Evolutionary conservation across 306 rosid species (phyloP), one percentile per base, ranked within the genome.

Genomic region (Nissolia schottii): DNA sequence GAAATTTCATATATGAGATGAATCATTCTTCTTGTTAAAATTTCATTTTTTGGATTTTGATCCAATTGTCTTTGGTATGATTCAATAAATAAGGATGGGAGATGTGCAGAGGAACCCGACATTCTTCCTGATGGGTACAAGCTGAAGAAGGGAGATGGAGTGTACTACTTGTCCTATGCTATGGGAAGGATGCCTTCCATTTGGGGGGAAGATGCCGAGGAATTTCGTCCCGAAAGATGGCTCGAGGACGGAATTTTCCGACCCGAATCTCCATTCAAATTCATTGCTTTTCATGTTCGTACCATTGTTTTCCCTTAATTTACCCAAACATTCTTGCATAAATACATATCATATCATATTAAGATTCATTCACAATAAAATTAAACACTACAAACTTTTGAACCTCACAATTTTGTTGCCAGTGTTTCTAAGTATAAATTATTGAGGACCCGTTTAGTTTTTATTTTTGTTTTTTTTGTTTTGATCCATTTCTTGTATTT

Each of bases 151-250:
- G 94, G 98, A 0, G 96, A 92, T 64, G 87, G 77, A 55, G 85
- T 92, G 0, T 74, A 64, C 70, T 89, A 89, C 75, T 27, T 92
- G 80, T 76, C 90, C 22, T 87, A 89, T 72, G 73, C 83, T 23
- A 89, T 89, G 95, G 98, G 94, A 6, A 80, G 98, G 13, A 92
- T 89, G 92, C 28, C 86, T 62, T 77, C 80, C 23, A 79, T 92
- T 49, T 89, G 96, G 98, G 96, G 96, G 0, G 84, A 80, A 28
- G 91, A 92, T 56, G 89, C 91, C 0, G 77, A 71, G 25, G 89
- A 86, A 11, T 92, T 89, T 34, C 69, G 66, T 2, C 98, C 95
- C 0, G 89, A 90, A 77, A 88, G 96, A 88, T 92, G 95, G 96
- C 85, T 92, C 19, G 53, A 73, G 5, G 48, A 88, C 32, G 92